A percentile compares a stretch with the other conserved stretches of the same genome.
Conservation (phyloP, 352 stramenopile species). For the Pythium folliculosum region DNA sequence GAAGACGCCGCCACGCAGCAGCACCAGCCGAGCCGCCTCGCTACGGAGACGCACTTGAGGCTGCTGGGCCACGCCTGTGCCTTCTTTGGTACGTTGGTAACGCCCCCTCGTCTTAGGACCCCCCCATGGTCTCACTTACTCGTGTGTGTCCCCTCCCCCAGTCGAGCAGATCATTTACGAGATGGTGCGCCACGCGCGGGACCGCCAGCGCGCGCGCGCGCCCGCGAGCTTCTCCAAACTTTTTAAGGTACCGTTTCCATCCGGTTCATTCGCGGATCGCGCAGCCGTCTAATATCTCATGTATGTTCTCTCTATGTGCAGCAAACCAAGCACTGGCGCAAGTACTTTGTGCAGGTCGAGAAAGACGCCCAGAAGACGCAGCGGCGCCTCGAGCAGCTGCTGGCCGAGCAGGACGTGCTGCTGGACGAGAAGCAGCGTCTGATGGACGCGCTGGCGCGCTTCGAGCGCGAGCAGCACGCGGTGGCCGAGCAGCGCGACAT, state of each 20-base stretch:
- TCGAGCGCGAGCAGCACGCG: conserved; percentile 31
- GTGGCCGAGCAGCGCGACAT: conserved; percentile 27
- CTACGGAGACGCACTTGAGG: conserved; percentile 10
- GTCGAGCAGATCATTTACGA: conserved; percentile 68
- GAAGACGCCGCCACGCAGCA: neutral
- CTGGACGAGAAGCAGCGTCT: conserved; percentile 31
- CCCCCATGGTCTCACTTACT: too few relatives aligned
- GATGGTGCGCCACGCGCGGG: conserved; percentile 56
- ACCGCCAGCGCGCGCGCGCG: conserved; percentile 43
- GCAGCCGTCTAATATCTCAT: too few relatives aligned
- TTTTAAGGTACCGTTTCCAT: conserved; percentile 44
- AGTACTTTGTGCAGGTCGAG: conserved; percentile 68
- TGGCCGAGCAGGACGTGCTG: conserved; percentile 40
- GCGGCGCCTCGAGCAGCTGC: conserved; percentile 35
- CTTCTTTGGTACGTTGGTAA: conserved; percentile 38
- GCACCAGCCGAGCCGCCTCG: neutral
- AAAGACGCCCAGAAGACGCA: conserved; percentile 36
- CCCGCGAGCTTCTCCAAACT: conserved; percentile 57
- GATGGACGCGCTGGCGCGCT: conserved; percentile 22
- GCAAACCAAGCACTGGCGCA: conserved; percentile 75
- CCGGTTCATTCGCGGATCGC: too few relatives aligned
- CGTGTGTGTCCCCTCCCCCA: conserved; percentile 22
- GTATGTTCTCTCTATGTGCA: conserved; percentile 2
- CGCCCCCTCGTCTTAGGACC: neutral
- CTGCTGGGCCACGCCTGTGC: conserved; percentile 43